Evolutionary conservation across 306 rosid species (phyloP), one percentile per base, ranked within the genome.

Genomic region (Senna tora): DNA sequence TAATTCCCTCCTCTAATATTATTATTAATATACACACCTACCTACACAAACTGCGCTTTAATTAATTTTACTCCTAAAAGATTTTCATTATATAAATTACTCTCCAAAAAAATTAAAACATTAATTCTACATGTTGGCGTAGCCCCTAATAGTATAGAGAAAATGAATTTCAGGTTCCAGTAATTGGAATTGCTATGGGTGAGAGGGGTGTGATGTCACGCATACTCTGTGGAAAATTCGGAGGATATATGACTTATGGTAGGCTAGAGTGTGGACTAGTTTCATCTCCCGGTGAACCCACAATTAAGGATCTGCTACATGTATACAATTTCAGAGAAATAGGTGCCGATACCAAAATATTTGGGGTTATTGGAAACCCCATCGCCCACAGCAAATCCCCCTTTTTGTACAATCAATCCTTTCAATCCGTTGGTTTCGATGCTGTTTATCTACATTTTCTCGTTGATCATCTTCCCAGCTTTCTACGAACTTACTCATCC

Each of bases 211-310:
- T 87, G 76, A 82, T 89, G 59, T 91, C 97, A 19, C 83, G 95
- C 65, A 38, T 91, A 75, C 97, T 94, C 66, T 89, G 96, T 39
- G 87, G 92, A 76, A 94, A 94, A 82, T 94, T 87, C 85, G 96
- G 95, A 69, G 97, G 99, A 53, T 84, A 71, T 84, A 91, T 94
- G 32, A 91, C 96, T 58, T 91, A 89, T 84, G 97, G 92, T 76
- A 82, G 96, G 4, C 85, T 91, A 0, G 91, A 94, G 80, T 47
- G 87, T 4, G 86, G 92, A 84, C 75, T 86, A 69, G 90, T 91
- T 79, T 94, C 99, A 45, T 97, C 97, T 79, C 91, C 97, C 71
- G 97, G 95, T 72, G 95, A 94, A 86, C 97, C 98, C 34, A 75
- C 97, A n/a, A 73, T 94, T 28, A 73, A 86, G 80, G 96, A 91